Evolutionary conservation across 768 basidiomycete genomes (phyloP).

Genomic region (Phanerochaete carnosa): DNA sequence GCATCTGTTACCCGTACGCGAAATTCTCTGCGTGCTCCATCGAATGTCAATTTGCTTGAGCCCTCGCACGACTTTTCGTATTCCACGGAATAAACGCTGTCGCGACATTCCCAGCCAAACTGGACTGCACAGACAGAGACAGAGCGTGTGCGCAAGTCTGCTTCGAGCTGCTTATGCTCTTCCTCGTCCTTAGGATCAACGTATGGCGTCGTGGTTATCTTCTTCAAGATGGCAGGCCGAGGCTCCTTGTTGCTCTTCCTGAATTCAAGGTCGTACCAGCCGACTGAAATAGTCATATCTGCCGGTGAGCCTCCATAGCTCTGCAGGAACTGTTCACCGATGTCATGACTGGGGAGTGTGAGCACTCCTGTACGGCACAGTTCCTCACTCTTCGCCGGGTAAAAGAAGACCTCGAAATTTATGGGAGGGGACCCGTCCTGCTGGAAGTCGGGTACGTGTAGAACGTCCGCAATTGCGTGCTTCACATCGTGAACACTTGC

Average conservation of each 20-base stretch:
- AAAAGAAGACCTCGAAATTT: slow-evolving; percentile 55
- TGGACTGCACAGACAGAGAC: slow-evolving; percentile 41
- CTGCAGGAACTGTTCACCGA: slow-evolving; percentile 41
- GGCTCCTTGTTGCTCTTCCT: slow-evolving; percentile 12
- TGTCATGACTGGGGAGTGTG: slow-evolving; percentile 40
- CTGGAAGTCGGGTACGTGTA: slow-evolving; percentile 44
- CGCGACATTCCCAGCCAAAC: slow-evolving; percentile 64
- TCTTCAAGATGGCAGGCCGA: slow-evolving; percentile 32
- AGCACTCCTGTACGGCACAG: slow-evolving; percentile 19
- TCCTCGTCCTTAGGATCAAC: slow-evolving; percentile 4
- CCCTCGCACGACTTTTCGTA: slow-evolving; percentile 38
- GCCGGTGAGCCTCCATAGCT: slow-evolving; percentile 33
- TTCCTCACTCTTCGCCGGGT: slow-evolving; percentile 28
- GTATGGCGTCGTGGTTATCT: slow-evolving; percentile 17
- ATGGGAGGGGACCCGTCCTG: slow-evolving; percentile 27
- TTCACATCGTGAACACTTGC: neutral
- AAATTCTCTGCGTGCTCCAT: slow-evolving; percentile 45
- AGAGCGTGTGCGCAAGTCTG: slow-evolving; percentile 24
- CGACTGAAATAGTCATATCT: slow-evolving; percentile 25
- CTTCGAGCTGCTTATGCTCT: slow-evolving; percentile 1
- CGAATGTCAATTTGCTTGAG: slow-evolving; percentile 31
- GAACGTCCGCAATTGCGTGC: slow-evolving; percentile 37
- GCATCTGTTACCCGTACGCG: slow-evolving; percentile 39
- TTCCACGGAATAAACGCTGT: slow-evolving; percentile 54
- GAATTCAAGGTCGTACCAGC: slow-evolving; percentile 28